Evolutionary conservation across 108 stramenopile species (phyloP).

Genomic region (Cyclotella atomus): DNA sequence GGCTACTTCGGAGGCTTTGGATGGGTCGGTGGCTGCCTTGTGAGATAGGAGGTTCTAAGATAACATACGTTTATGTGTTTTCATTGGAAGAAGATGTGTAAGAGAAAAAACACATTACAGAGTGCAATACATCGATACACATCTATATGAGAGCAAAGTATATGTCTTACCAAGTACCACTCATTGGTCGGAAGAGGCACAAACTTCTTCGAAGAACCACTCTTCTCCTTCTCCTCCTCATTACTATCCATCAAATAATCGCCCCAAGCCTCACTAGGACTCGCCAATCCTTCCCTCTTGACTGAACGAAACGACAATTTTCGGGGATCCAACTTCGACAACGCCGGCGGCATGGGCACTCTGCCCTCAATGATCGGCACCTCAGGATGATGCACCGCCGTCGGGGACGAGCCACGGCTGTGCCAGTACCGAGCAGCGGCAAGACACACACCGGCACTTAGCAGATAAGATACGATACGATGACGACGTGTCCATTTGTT

Average conservation of each 20-base stretch:
- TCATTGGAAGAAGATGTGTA: not conserved
- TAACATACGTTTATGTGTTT: not conserved
- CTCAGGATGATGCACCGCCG: no score
- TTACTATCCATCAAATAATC: slow-evolving; percentile 3
- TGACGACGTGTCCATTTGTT: slow-evolving; percentile 9
- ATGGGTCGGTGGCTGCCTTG: slow-evolving; percentile 55
- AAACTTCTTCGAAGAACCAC: no score
- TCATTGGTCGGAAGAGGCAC: slow-evolving; percentile 79
- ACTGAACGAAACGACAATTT: slow-evolving; percentile 38
- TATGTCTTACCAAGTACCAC: slow-evolving; percentile 72
- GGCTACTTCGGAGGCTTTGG: slow-evolving; percentile 46
- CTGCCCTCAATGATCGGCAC: not conserved
- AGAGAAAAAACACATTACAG: no score
- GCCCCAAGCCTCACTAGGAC: slow-evolving; percentile 46
- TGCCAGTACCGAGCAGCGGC: not conserved
- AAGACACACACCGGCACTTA: slow-evolving; percentile 5
- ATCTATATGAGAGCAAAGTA: no score
- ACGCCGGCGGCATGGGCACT: slow-evolving; percentile 41
- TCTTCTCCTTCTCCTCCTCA: not conserved
- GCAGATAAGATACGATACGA: not conserved
- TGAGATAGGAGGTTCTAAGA: slow-evolving; percentile 69
- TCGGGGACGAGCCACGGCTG: not conserved
- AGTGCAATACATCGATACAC: no score
- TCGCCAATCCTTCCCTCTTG: slow-evolving; percentile 41
- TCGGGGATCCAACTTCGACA: slow-evolving; percentile 38